Evolutionary conservation across 2,329 filamentous ascomycete species (phyloP), one percentile per base, ranked within the genome.

Genomic region (Fusarium sp.): DNA sequence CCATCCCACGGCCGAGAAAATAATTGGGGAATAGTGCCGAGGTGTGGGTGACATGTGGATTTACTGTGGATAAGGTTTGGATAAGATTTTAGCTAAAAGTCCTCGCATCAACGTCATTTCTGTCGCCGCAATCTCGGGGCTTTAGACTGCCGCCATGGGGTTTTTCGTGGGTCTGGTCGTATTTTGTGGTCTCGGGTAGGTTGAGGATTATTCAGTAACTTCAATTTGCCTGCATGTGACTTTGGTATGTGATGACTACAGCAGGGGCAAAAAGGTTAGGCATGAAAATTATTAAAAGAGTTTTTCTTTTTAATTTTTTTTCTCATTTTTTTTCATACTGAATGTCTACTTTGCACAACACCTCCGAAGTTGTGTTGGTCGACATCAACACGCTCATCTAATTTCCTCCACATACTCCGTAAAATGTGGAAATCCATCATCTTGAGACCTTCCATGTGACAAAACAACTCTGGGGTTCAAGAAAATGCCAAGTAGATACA

Each of bases 11-110:
- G n/a, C 49, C 57, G 43, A 63, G 58, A 27, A 62, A 62, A 62
- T 46, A 62, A 62, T 63, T 56, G 60, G 60, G 50, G 58, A 62
- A 62, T 62, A 63, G 23, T 44, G 58, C 60, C 60, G 60, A 63
- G 57, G 50, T 62, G 49, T 43, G 43, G 20, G 35, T 37, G 35
- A 9, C 17, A 37, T 37, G 35, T 37, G 35, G 35, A 37, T 10
- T 7, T 10, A 32, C 22, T 47, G 59, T 62, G 60, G 60, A 20
- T 46, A 62, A 43, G 25, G 11, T 40, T 14, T 30, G 37, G 25
- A 49, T 48, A 56, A 63, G 49, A 56, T 35, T 57, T 62, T 45
- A 15, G 25, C 46, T 41, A 53, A 60, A 25, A 39, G 20, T 17
- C 37, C 59, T 62, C 50, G n/a, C 15, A 25, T 19, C n/a, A 43